Percentiles rank a stretch among this genome's conserved stretches.
Conservation (phyloP, 176 grass and related monocot species). For the Rhynchospora breviuscula region DNA sequence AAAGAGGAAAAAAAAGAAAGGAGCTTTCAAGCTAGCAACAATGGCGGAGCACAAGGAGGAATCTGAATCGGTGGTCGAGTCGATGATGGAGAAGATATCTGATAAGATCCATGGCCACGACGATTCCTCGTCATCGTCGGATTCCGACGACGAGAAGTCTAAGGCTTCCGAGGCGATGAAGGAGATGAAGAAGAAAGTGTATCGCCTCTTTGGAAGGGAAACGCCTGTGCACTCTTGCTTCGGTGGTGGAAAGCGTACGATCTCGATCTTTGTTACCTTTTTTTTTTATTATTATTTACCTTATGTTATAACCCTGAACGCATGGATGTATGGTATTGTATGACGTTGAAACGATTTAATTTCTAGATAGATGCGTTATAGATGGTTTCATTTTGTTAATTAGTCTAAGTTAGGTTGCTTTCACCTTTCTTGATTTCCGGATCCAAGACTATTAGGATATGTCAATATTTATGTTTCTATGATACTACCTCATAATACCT, state of each 20-base stretch:
- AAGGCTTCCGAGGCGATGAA: neutral
- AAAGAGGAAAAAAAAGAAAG: neutral
- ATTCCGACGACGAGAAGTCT: conserved; percentile 67
- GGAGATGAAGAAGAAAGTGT: conserved; percentile 31
- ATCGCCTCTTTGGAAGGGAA: conserved; percentile 37
- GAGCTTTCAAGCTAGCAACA: conserved; percentile 16
- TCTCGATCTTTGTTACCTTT: neutral
- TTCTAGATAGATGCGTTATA: neutral
- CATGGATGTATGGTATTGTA: neutral
- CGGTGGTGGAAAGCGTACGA: conserved; percentile 43
- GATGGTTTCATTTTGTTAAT: neutral
- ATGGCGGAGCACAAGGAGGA: conserved; percentile 92
- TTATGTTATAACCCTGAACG: neutral
- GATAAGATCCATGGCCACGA: conserved; percentile 49
- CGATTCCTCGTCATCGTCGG: conserved; percentile 48
- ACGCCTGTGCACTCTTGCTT: conserved; percentile 29
- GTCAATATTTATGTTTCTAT: neutral
- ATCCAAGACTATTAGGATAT: neutral
- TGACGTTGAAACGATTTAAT: neutral
- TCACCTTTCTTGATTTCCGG: neutral
- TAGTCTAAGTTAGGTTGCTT: neutral
- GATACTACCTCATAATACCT: no score
- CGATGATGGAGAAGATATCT: conserved; percentile 60
- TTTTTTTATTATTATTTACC: neutral
- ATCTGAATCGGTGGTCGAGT: conserved; percentile 36